Evolutionary conservation across 1,284 basidiomycete species (phyloP), one percentile per base, ranked within the genome.

Genomic region (Waitea zeae): DNA sequence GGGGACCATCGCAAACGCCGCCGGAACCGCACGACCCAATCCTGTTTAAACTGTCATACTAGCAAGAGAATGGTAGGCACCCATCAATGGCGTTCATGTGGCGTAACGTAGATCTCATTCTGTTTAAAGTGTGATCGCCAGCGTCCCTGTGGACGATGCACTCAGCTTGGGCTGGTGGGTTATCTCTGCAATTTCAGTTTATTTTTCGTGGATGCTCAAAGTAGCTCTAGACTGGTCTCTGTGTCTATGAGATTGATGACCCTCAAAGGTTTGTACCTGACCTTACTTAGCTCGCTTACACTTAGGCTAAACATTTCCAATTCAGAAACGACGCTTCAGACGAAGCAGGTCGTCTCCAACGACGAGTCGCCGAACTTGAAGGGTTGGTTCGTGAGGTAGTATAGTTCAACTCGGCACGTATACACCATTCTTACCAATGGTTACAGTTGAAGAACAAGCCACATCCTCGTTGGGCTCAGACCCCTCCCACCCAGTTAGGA

Each of bases 191-290:
- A 9, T 11, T 31, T n/a, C 31, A 17, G 13, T 35, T 17, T 34
- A 32, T 7, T n/a, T 19, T n/a, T 19, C 14, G 24, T 9, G 7
- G 24, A 18, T 17, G 17, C 28, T 34, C 33, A 39, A 31, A 34
- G 26, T 31, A 12, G 27, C 26, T 31, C 28, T 43, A 82, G 75
- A 86, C 80, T 18, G 81, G 81, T 1, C 61, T 82, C 2, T 87
- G 82, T 49, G 75, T 86, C 7, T 87, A 86, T 45, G 81, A 87
- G 50, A 71, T 86, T 3, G 82, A 84, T 47, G 79, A 86, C 47
- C 73, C 74, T 5, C 70, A 58, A 50, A 61, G 73, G 57, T 54
- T 61, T 57, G 62, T 32, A 11, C 41, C 7, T 17, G n/a, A 44
- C 47, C 11, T 29, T 4, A 6, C 7, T 14, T 24, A 4, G 24